A percentile compares a stretch with the other conserved stretches of the same genome.
phyloP scores from a whole-genome alignment of 2,329 filamentous ascomycete species.

The Aspergillus costaricaensis region DNA sequence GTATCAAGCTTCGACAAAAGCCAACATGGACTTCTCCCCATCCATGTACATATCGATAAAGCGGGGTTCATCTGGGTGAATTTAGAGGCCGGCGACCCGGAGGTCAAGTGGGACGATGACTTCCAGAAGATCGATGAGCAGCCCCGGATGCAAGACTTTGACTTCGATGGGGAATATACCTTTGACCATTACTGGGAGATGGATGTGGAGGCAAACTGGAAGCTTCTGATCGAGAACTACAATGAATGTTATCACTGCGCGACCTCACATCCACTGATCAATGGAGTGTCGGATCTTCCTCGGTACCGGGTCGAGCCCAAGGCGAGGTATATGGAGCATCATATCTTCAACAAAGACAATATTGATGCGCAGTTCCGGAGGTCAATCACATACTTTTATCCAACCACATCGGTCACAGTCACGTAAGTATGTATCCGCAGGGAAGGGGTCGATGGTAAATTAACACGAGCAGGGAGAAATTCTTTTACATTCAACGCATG shows the following conservation, averaged over 20 bases:
- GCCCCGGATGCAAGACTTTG: constrained; percentile 26
- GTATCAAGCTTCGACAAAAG: constrained; percentile 23
- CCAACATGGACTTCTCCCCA: constrained; percentile 20
- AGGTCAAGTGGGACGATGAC: constrained; percentile 24
- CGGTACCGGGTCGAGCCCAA: constrained; percentile 57
- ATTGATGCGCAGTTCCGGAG: constrained; percentile 48
- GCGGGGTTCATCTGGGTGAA: constrained; percentile 30
- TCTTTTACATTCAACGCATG: constrained; percentile 66
- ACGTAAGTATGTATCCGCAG: constrained; percentile 27
- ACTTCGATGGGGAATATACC: constrained; percentile 23
- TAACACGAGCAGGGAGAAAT: constrained; percentile 43
- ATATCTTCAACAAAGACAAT: constrained; percentile 51
- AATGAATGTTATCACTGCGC: constrained; percentile 32
- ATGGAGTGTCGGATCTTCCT: constrained; percentile 54
- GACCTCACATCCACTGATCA: constrained; percentile 29
- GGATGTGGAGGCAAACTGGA: constrained; percentile 28
- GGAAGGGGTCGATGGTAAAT: background rate
- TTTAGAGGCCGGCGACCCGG: constrained; percentile 22
- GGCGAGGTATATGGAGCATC: constrained; percentile 54
- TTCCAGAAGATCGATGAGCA: constrained; percentile 23
- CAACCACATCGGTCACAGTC: constrained; percentile 34
- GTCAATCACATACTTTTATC: constrained; percentile 33
- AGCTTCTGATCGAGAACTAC: constrained; percentile 28
- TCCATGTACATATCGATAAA: constrained; percentile 25
- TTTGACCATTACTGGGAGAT: constrained; percentile 32